Base-by-base conservation (phyloP, 2,329 filamentous ascomycete genomes). In the Fusarium sterilihyphosum region DNA sequence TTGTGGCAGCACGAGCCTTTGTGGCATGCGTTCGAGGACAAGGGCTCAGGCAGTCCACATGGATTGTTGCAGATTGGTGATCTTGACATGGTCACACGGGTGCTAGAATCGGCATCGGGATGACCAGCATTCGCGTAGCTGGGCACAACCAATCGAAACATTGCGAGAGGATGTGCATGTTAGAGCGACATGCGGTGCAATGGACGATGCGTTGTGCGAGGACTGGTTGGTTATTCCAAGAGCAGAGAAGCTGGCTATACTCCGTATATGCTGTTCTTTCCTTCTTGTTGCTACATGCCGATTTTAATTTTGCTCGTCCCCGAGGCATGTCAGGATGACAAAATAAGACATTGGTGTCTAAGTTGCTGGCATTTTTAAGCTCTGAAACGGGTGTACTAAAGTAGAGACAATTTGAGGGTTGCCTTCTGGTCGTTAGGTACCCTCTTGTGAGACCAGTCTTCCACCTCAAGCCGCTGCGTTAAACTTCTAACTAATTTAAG, bases 1-100 rank as follows among this genome's bases (percentile, higher is more conserved):
- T 44, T 66, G 58, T 60, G 64, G 69, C 54, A 64, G 41, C 67
- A 73, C 70, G 75, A 72, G 70, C 73, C 67, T 68, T 61, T 62
- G 58, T 56, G 58, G 61, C 53, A 61, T 64, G 37, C 46, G 46
- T 59, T 69, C 64, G 69, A 72, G 47, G 43, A 56, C 70, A 60
- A 52, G 70, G 70, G 70, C 54, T 37, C 56, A 13, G 24, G 37
- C 41, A 61, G 65, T 63, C 59, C 24, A 35, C 44, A 63, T 67
- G 62, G 60, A n/a, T 35, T 60, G 49, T 49, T 73, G 65, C 73
- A 73, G 56, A 68, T 60, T 76, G 71, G 59, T 74, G 73, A 76
- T 73, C 62, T 72, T 33, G 49, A 63, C 61, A 60, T 73, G 54
- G 70, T 70, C 41, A 33, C 65, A 77, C 73, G 40, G 57, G 60